Conservation (phyloP, 306 rosid species). For the Rosa lucieae region DNA sequence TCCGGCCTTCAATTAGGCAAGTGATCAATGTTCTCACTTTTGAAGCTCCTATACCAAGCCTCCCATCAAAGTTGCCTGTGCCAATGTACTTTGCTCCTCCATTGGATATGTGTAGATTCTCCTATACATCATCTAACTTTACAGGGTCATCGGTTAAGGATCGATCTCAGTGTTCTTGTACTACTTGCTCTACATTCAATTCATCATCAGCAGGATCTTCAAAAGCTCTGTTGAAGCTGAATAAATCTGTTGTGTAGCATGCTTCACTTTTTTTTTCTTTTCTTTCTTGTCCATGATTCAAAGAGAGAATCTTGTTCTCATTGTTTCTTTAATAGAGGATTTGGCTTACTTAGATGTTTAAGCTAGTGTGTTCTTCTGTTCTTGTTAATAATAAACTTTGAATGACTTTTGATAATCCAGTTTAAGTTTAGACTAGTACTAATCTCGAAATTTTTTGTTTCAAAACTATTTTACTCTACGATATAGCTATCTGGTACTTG, state of each 20-base stretch:
- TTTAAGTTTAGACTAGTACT: neutral
- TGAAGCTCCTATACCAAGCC: slow-evolving; percentile 50
- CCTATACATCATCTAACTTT: slow-evolving; percentile 38
- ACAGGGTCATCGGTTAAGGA: slow-evolving; percentile 38
- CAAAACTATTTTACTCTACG: no score
- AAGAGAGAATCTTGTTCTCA: slow-evolving; percentile 4
- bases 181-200: slow-evolving; percentile 32
- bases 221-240: slow-evolving; percentile 37
- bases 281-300: slow-evolving; percentile 5
- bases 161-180: slow-evolving; percentile 30
- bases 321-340: neutral
- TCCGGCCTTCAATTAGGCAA: slow-evolving; percentile 65
- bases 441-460: no score
- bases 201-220: slow-evolving; percentile 57
- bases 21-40: slow-evolving; percentile 57
- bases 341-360: neutral
- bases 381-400: neutral
- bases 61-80: slow-evolving; percentile 59
- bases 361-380: neutral
- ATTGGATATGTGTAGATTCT: slow-evolving; percentile 38
- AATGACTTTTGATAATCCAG: neutral
- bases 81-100: slow-evolving; percentile 67
- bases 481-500: no score
- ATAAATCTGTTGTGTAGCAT: neutral
- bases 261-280: neutral